These are phyloP conservation scores for Vitis hybrid DNA, from an alignment of 177 flowering plant genomes.

Conservation along the genomic window DNA sequence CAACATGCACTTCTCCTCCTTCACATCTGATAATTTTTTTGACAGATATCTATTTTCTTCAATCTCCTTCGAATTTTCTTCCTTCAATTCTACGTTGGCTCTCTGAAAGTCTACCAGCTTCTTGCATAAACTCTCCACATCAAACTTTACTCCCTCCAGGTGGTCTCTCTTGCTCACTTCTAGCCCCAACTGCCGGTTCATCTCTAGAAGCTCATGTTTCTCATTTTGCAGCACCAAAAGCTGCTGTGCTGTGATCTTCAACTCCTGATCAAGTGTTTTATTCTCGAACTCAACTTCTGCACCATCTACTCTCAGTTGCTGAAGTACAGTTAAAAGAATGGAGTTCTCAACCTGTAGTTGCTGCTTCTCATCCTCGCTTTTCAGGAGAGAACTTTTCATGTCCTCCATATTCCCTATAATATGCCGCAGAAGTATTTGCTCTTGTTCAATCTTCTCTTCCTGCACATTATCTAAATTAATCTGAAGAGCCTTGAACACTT, in stretches of 20 bases:
- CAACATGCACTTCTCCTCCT: conserved; percentile 40
- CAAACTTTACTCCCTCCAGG: conserved; percentile 27
- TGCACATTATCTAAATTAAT: conserved; percentile 21
- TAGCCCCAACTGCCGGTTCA: conserved; percentile 37
- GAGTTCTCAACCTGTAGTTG: conserved; percentile 64
- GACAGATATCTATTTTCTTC: conserved; percentile 44
- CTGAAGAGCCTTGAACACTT: conserved; percentile 49
- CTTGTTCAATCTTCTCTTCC: conserved; percentile 30
- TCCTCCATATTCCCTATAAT: conserved; percentile 40
- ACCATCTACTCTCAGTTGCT: conserved; percentile 43
- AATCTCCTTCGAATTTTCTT: conserved; percentile 33
- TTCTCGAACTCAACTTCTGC: conserved; percentile 44
- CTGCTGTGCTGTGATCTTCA: conserved; percentile 25
- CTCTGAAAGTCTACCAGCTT: conserved; percentile 38
- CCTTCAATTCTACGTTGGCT: conserved; percentile 32
- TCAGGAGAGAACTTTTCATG: conserved; percentile 33
- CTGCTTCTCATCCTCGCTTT: conserved; percentile 59
- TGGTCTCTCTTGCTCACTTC: conserved; percentile 35
- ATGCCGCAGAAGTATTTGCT: conserved; percentile 31
- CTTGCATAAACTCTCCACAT: conserved; percentile 24
- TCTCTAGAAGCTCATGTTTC: conserved; percentile 46
- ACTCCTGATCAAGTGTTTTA: conserved; percentile 32
- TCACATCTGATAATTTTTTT: conserved; percentile 35
- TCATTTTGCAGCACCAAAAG: conserved; percentile 42
- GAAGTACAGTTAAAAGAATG: conserved; percentile 52